phyloP scores from a whole-genome alignment of 441 rosid species.

The Aquilaria agallochum region DNA sequence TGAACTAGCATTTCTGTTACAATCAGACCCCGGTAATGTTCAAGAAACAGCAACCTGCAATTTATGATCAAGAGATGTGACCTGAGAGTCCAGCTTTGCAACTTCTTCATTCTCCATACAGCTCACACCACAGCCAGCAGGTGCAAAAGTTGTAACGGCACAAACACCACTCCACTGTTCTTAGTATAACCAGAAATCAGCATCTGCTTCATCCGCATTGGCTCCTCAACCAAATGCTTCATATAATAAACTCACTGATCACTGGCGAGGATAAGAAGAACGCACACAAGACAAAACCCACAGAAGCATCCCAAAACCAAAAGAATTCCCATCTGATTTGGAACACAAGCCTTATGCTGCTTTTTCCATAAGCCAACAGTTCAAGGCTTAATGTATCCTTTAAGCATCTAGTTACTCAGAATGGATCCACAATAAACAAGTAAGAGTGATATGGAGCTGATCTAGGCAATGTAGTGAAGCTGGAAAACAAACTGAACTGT shows the following conservation, averaged over 20 bases:
- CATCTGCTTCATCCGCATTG: slow-evolving; percentile 41
- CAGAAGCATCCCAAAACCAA: slow-evolving; percentile 55
- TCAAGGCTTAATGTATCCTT: slow-evolving; percentile 23
- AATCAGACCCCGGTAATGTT: slow-evolving; percentile 74
- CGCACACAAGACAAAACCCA: slow-evolving; percentile 51
- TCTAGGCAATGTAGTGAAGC: slow-evolving; percentile 43
- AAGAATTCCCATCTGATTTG: slow-evolving; percentile 54
- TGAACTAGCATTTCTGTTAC: slow-evolving; percentile 39
- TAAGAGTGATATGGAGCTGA: slow-evolving; percentile 29
- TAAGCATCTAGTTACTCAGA: slow-evolving; percentile 34
- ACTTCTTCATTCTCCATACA: slow-evolving; percentile 37
- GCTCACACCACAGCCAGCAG: slow-evolving; percentile 35
- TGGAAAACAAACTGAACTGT: slow-evolving; percentile 49
- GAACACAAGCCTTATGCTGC: slow-evolving; percentile 35
- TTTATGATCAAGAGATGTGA: slow-evolving; percentile 40
- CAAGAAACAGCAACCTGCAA: slow-evolving; percentile 38
- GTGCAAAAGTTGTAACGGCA: slow-evolving; percentile 56
- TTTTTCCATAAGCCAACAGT: slow-evolving; percentile 22
- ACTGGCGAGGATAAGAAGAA: slow-evolving; percentile 45
- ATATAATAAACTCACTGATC: slow-evolving; percentile 42
- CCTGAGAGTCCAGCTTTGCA: slow-evolving; percentile 16
- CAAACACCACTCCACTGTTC: slow-evolving; percentile 60
- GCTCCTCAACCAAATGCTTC: slow-evolving; percentile 59
- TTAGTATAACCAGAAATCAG: slow-evolving; percentile 75
- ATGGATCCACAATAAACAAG: slow-evolving; percentile 53